Evolutionary conservation across 176 grass and related monocot species (phyloP), one percentile per base, ranked within the genome.

Genomic region (Puya raimondii): DNA sequence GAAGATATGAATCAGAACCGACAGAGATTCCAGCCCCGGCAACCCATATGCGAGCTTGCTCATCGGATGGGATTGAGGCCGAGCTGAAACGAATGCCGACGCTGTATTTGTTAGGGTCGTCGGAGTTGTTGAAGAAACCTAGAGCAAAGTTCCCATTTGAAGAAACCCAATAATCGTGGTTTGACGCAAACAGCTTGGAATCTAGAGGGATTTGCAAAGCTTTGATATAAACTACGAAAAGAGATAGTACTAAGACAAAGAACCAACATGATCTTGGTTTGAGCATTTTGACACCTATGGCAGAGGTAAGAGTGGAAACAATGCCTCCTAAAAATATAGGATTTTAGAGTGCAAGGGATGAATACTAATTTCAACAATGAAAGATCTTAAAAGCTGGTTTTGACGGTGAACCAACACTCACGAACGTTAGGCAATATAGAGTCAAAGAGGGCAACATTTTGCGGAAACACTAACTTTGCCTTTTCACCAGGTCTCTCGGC

Each of bases 1-100:
- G 65, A 48, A 67, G 13, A 67, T 17, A 67, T 67, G 65, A 67
- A 67, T 67, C 16, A 67, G n/a, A 67, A n/a, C 65, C 65, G 10
- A 67, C 65, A 48, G 65, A 49, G n/a, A 67, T 17, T 47, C 33
- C 27, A 49, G 65, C 65, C 3, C 65, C 65, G 1, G 65, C 65
- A 49, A 20, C 65, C 65, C 65, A 67, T 10, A 67, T 16, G 16
- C 2, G 65, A 33, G 29, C 65, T 49, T 48, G 65, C 65, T 67
- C 16, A 2, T 33, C 4, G 5, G 13, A 67, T 2, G 65, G 65
- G 12, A 67, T 49, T 47, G 15, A 67, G 14, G 4, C 9, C 33
- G 65, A 67, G 27, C 48, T 67, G 65, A 67, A 67, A 48, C 65
- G 65, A 67, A 67, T 67, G 11, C 65, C 65, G 17, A 49, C 27